Evolutionary conservation across 139 green algal genomes (phyloP), one percentile per base, ranked within the genome.

Genomic region (Volvox reticuliferus): DNA sequence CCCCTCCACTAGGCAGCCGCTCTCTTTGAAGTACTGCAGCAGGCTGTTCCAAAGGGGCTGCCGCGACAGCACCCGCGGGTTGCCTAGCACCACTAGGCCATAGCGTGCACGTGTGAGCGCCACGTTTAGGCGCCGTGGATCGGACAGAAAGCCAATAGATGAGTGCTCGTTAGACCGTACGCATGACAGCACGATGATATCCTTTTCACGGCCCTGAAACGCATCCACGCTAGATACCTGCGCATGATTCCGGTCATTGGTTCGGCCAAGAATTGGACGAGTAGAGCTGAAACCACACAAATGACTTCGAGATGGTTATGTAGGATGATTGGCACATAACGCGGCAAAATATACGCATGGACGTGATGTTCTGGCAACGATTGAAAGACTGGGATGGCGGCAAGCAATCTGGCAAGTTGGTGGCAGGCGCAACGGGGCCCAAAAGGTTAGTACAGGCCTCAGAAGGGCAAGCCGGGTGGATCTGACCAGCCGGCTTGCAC

Each of bases 111-210:
- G 95, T 2, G 98, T 99, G 36, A 99, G 95, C n/a, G 98, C 98
- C 84, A 99, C 96, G 89, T 99, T 99, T 55, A 99, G 93, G 69
- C 98, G 96, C 50, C 98, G 96, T 12, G 98, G 97, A 92, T 99
- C 98, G 21, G 95, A 95, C 87, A 99, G 93, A 93, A 99, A 99
- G 35, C 98, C 98, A 88, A 99, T 99, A 69, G 97, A 97, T 89
- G 97, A 95, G 90, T 95, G 95, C 91, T 99, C 98, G 88, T 99
- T 99, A 91, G 95, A 98, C 28, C 98, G 95, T 77, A 99, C 98
- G 91, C 98, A 99, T 0, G 97, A 99, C 61, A 99, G 93, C 69
- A 99, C 97, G 93, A 99, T 99, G 95, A 98, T 98, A 89, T 99
- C 98, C 95, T 99, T 99, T 95, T 99, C 98, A 3, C 98, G 95